phyloP scores from a whole-genome alignment of 2,329 filamentous ascomycete species.

The Ophiostoma sp. region DNA sequence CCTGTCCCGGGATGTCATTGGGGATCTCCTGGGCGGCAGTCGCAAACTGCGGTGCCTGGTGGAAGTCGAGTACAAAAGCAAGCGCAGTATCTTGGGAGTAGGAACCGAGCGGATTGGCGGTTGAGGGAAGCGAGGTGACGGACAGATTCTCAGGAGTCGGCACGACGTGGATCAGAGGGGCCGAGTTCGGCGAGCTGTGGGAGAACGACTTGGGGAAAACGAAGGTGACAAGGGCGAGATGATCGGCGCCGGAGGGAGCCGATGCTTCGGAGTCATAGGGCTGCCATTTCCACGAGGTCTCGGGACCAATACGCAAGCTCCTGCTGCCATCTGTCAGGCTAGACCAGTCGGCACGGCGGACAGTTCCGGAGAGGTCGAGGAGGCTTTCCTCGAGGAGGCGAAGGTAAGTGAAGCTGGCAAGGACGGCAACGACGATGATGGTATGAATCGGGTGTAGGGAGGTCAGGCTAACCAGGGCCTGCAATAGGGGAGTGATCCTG shows the following conservation, averaged over 20 bases:
- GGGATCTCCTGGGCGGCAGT: slow-evolving; percentile 76
- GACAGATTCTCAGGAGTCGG: slow-evolving; percentile 71
- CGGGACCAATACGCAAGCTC: slow-evolving; percentile 63
- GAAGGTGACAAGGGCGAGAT: slow-evolving; percentile 79
- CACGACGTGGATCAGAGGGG: slow-evolving; percentile 61
- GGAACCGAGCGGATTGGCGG: slow-evolving; percentile 74
- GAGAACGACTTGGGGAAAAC: slow-evolving; percentile 79
- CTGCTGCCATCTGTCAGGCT: slow-evolving; percentile 76
- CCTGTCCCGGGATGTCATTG: slow-evolving; percentile 46
- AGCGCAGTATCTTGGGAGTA: slow-evolving; percentile 83
- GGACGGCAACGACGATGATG: slow-evolving; percentile 78
- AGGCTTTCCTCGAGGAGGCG: slow-evolving; percentile 86
- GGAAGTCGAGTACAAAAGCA: slow-evolving; percentile 73
- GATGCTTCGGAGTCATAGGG: slow-evolving; percentile 52
- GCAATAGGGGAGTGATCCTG: slow-evolving; percentile 67
- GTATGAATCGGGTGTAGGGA: slow-evolving; percentile 94
- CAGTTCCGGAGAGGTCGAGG: slow-evolving; percentile 57
- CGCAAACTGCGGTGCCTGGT: slow-evolving; percentile 70
- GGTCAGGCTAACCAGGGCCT: slow-evolving; percentile 72
- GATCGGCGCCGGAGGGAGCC: slow-evolving; percentile 47
- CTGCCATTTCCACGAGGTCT: slow-evolving; percentile 90
- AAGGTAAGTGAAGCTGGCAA: slow-evolving; percentile 93
- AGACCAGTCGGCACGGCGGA: slow-evolving; percentile 68
- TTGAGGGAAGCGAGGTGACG: slow-evolving; percentile 68
- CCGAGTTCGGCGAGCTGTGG: slow-evolving; percentile 60